Evolutionary conservation across 495 filamentous ascomycete species (phyloP).

Genomic region (Tuber umbilicatum): DNA sequence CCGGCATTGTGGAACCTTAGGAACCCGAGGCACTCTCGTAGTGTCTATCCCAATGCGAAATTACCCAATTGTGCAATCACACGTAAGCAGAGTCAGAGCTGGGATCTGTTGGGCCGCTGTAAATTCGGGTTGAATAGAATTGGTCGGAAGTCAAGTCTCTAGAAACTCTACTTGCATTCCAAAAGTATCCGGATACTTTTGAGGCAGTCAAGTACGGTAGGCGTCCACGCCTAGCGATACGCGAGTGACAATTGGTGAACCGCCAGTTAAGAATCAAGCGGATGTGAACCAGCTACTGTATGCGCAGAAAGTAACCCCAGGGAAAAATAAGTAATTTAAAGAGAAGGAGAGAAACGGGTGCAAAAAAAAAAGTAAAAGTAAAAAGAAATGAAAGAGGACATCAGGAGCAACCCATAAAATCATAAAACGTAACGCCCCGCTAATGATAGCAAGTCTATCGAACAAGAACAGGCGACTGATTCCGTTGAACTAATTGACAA

Average conservation of each 20-base stretch:
- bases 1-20: neutral
- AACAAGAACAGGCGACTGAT: constrained; percentile 28
- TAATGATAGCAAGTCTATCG: constrained; percentile 16
- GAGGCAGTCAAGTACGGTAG: neutral
- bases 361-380: constrained; percentile 9
- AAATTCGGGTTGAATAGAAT: neutral
- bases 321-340: neutral
- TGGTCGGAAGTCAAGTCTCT: neutral
- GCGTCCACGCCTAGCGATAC: neutral
- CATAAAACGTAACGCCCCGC: constrained; percentile 12
- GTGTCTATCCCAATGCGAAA: neutral
- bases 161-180: neutral
- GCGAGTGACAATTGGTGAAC: neutral
- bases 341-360: rapidly evolving
- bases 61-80: neutral
- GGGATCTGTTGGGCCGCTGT: neutral
- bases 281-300: neutral
- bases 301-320: neutral
- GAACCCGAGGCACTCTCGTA: neutral
- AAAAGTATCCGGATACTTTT: neutral
- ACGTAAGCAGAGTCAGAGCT: neutral
- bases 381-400: constrained; percentile 8
- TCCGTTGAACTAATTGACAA: constrained; percentile 40
- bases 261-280: neutral
- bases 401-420: constrained; percentile 21